Percentiles rank a stretch among this genome's conserved stretches.
These are phyloP conservation scores for Ascosphaera pollenicola DNA, from an alignment of 2,329 filamentous ascomycete species.

Conservation along the genomic window DNA sequence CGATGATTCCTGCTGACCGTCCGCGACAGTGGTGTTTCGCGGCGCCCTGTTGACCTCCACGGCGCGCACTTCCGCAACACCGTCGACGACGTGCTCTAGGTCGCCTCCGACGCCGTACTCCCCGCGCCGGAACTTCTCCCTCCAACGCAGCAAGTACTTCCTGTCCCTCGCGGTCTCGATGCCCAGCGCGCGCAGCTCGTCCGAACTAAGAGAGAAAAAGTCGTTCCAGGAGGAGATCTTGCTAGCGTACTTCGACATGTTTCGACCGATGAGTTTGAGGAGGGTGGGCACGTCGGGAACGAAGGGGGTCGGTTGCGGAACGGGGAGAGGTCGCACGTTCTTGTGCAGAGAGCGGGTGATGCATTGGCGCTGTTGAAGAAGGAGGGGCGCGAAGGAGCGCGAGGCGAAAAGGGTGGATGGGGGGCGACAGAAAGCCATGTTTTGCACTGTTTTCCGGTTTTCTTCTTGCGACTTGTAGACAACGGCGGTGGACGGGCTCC, in stretches of 20 bases:
- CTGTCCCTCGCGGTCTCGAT: conserved; percentile 67
- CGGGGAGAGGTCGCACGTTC: conserved; percentile 17
- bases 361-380: conserved; percentile 9
- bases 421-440: not conserved
- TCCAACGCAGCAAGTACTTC: conserved; percentile 70
- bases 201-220: conserved; percentile 60
- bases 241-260: conserved; percentile 54
- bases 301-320: conserved; percentile 59
- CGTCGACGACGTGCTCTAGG: conserved; percentile 46
- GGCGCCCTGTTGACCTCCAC: conserved; percentile 27
- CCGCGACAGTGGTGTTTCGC: conserved; percentile 9
- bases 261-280: conserved; percentile 74
- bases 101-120: conserved; percentile 67
- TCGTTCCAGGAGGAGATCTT: conserved; percentile 85
- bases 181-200: conserved; percentile 60
- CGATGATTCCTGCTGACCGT: conserved; percentile 1
- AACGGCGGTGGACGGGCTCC: no score
- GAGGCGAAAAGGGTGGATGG: not conserved
- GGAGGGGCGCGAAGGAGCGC: not conserved
- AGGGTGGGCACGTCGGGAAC: conserved; percentile 72
- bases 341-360: conserved; percentile 21
- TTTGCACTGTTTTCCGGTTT: no score
- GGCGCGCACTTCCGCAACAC: conserved; percentile 34
- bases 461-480: no score
- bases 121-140: conserved; percentile 61